A percentile compares a stretch with the other conserved stretches of the same genome.
These are phyloP conservation scores for Fragaria nilgerrensis DNA, from an alignment of 306 rosid genomes.

Conservation along the genomic window DNA sequence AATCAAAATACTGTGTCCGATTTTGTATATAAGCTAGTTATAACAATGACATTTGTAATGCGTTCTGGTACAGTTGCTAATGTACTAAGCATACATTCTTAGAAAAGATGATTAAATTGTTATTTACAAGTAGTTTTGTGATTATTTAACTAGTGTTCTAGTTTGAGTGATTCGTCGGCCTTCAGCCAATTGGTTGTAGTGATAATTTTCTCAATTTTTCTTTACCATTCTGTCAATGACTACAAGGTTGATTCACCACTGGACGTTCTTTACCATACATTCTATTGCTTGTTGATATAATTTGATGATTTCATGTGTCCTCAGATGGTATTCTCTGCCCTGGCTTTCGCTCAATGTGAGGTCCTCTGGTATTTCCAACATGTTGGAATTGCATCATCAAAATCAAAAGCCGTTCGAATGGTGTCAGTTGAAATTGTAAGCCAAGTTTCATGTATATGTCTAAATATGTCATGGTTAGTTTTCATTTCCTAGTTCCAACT, in stretches of 20 bases:
- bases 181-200: not conserved
- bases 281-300: constrained; percentile 11
- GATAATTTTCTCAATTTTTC: not conserved
- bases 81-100: not conserved
- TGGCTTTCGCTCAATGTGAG: constrained; percentile 97
- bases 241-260: not conserved
- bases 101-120: not conserved
- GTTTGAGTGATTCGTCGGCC: not conserved
- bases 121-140: not conserved
- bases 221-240: not conserved
- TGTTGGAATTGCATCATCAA: constrained; percentile 85
- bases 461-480: constrained; percentile 9
- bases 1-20: not conserved
- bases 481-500: constrained; percentile 13
- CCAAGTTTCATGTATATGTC: constrained; percentile 22
- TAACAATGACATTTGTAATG: not conserved
- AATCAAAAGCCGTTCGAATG: constrained; percentile 68
- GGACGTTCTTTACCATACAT: not conserved
- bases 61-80: not conserved
- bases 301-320: constrained; percentile 33
- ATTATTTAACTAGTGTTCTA: not conserved
- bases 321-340: constrained; percentile 98
- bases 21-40: not conserved
- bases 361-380: constrained; percentile 96
- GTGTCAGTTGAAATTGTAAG: constrained; percentile 84